Percentiles rank a stretch among this genome's conserved stretches.
Conservation (phyloP, 306 rosid genomes). For the Bauhinia variegata region DNA sequence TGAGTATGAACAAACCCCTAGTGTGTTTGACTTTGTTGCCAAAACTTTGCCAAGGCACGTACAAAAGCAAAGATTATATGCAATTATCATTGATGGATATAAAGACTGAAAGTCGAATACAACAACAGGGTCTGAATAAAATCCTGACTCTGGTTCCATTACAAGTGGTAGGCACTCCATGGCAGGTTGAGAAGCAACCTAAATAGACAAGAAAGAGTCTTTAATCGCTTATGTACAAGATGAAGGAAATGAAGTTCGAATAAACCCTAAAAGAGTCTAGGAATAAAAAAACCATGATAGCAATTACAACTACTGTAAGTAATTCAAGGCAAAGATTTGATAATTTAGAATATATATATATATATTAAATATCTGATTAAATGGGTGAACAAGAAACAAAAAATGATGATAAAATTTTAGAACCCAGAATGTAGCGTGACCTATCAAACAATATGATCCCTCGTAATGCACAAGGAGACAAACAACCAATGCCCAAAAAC, state of each 20-base stretch:
- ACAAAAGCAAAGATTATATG: conserved; percentile 93
- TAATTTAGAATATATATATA: background rate
- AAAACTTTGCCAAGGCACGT: conserved; percentile 86
- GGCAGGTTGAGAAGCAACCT: conserved; percentile 99
- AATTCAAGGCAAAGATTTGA: conserved; percentile 1
- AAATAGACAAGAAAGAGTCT: conserved; percentile 36
- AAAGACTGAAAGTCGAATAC: conserved; percentile 94
- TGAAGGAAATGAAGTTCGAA: conserved; percentile 28
- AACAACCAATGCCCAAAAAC: conserved; percentile 9
- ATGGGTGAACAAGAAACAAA: conserved; percentile 17
- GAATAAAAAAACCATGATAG: conserved; percentile 6
- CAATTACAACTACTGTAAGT: background rate
- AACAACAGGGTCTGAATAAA: conserved; percentile 91
- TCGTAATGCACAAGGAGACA: conserved; percentile 8
- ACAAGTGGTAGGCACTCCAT: conserved; percentile 98
- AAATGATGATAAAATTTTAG: background rate
- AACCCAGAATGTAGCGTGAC: background rate
- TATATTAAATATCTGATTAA: background rate
- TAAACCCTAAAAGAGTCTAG: conserved; percentile 3
- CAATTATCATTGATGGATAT: conserved; percentile 98
- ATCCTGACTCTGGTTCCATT: conserved; percentile 97
- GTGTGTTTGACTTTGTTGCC: conserved; percentile 67
- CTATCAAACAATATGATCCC: conserved; percentile 4
- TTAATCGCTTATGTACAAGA: conserved; percentile 14
- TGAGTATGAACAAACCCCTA: conserved; percentile 82